A percentile compares a stretch with the other conserved stretches of the same genome.
Evolutionary conservation across 176 grass and related monocot genomes (phyloP).

Genomic region (Aegilops longissima): DNA sequence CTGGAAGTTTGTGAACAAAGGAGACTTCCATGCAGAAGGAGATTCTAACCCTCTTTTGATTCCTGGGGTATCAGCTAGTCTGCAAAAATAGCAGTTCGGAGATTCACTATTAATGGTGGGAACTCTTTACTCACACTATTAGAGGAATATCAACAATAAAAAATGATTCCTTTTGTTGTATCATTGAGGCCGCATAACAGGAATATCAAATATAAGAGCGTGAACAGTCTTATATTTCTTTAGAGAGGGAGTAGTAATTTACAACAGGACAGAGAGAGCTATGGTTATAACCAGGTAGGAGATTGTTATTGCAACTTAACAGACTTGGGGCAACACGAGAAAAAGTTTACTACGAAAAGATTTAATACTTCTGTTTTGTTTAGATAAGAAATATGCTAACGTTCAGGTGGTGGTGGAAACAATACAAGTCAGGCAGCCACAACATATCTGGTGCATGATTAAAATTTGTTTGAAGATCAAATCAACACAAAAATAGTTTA

Average conservation of each 20-base stretch:
- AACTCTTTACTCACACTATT: conserved; percentile 2
- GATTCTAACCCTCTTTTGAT: conserved; percentile 92
- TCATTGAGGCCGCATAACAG: not conserved
- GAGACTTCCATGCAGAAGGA: conserved; percentile 96
- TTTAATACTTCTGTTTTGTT: not conserved
- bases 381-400: not conserved
- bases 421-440: not conserved
- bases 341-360: not conserved
- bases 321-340: not conserved
- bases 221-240: no score
- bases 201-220: no score
- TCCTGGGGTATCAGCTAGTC: conserved; percentile 82
- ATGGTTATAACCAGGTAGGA: not conserved
- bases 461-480: conserved; percentile 14
- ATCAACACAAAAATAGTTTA: not conserved
- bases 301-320: conserved; percentile 1
- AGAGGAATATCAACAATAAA: not conserved
- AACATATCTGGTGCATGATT: conserved; percentile 1
- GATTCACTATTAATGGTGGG: conserved; percentile 12
- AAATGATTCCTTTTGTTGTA: not conserved
- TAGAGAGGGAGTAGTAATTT: not conserved
- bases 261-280: not conserved
- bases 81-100: conserved; percentile 27
- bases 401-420: not conserved
- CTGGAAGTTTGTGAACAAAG: conserved; percentile 54